phyloP scores from a whole-genome alignment of 2,329 filamentous ascomycete species.

The Emmonsia crescens region DNA sequence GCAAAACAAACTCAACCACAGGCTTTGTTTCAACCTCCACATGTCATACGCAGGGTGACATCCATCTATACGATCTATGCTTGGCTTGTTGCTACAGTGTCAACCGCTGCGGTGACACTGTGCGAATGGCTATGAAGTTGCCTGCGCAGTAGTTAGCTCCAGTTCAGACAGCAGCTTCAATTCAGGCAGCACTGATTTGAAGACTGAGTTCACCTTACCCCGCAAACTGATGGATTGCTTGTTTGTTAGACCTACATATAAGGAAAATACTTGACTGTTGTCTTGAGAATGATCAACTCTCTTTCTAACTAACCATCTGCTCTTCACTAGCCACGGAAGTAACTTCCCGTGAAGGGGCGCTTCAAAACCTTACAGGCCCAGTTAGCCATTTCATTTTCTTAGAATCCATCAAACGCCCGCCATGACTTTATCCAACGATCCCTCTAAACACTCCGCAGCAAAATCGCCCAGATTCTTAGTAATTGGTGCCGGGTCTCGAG shows the following conservation, averaged over 20 bases:
- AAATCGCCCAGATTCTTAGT: conserved; percentile 55
- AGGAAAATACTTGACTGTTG: background rate
- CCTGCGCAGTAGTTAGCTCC: background rate
- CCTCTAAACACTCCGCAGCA: background rate
- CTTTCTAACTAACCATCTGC: background rate
- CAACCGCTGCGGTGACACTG: background rate
- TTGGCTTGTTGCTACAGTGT: background rate
- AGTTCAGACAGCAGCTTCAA: background rate
- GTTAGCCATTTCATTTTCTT: background rate
- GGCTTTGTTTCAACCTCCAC: background rate
- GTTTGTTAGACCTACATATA: background rate
- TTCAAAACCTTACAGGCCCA: background rate
- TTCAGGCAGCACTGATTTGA: background rate
- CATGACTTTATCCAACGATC: background rate
- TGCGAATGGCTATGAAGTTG: background rate
- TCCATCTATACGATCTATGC: background rate
- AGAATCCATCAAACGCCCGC: background rate
- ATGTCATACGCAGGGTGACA: background rate
- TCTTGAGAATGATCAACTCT: background rate
- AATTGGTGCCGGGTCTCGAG: conserved; percentile 73
- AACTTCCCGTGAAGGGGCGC: background rate
- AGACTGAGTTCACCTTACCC: background rate
- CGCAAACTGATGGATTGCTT: background rate
- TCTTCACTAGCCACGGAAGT: background rate
- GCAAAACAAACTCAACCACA: too few relatives aligned